Percentiles rank a stretch among this genome's conserved stretches.
phyloP scores from a whole-genome alignment of 192 early-diverging fungal species.

The Coemansia sp. region DNA sequence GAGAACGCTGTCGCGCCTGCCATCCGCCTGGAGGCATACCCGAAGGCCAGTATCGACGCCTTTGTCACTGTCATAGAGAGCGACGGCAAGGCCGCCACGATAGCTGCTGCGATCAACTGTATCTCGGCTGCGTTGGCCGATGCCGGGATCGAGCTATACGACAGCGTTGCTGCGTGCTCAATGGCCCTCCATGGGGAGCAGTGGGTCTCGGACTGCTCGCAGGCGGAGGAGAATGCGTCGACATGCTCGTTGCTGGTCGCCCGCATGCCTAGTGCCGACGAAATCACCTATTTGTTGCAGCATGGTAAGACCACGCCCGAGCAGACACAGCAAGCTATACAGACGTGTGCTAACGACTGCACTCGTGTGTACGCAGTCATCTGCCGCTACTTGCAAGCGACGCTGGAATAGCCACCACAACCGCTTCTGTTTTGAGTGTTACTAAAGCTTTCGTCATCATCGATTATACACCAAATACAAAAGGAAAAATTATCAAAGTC shows the following conservation, averaged over 20 bases:
- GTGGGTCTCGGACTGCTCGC: constrained; percentile 45
- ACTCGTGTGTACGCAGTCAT: constrained; percentile 50
- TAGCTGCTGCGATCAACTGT: constrained; percentile 53
- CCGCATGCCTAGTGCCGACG: constrained; percentile 51
- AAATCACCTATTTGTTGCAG: constrained; percentile 49
- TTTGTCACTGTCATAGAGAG: constrained; percentile 56
- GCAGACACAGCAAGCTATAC: constrained; percentile 42
- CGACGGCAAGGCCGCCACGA: constrained; percentile 53
- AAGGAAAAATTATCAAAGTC: neutral
- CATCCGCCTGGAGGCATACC: constrained; percentile 53
- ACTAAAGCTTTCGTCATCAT: neutral
- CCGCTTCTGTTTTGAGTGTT: neutral
- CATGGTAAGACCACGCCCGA: constrained; percentile 43
- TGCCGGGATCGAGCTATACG: constrained; percentile 55
- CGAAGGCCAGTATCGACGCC: constrained; percentile 51
- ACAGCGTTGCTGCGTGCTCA: constrained; percentile 53
- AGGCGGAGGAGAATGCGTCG: constrained; percentile 37
- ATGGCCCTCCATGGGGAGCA: constrained; percentile 28
- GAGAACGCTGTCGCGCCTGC: constrained; percentile 50
- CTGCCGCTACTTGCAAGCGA: constrained; percentile 39
- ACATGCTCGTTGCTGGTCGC: constrained; percentile 37
- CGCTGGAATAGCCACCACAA: constrained; percentile 15
- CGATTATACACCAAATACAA: neutral
- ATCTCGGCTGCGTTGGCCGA: constrained; percentile 54
- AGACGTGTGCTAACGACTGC: constrained; percentile 31